Evolutionary conservation across 495 filamentous ascomycete genomes (phyloP).

Genomic region (Lophiostoma macrostomum): DNA sequence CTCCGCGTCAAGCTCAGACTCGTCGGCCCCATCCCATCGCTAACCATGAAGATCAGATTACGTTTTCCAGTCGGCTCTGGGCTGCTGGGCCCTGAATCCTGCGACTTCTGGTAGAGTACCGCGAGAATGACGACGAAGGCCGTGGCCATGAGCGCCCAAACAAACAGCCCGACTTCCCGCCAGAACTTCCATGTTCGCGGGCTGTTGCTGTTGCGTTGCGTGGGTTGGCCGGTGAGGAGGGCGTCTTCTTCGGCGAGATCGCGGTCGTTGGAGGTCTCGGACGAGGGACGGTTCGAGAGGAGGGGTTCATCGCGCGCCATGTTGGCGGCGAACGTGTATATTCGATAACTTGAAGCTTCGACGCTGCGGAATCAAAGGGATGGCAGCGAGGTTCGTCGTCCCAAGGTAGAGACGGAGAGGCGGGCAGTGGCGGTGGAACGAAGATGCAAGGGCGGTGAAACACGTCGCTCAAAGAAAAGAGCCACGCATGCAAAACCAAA

Average conservation of each 20-base stretch:
- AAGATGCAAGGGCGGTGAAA: no score
- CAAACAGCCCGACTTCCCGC: slow-evolving; percentile 70
- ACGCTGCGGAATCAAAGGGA: no score
- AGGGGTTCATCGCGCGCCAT: slow-evolving; percentile 45
- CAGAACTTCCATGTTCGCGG: slow-evolving; percentile 52
- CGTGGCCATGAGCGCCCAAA: slow-evolving; percentile 88
- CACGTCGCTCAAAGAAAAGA: no score
- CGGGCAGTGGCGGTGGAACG: no score
- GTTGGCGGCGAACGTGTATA: slow-evolving; percentile 3
- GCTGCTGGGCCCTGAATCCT: slow-evolving; percentile 43
- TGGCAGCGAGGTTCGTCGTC: no score
- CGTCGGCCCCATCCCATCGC: slow-evolving; percentile 95
- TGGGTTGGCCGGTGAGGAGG: slow-evolving; percentile 58
- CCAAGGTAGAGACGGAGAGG: no score
- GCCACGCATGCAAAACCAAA: no score
- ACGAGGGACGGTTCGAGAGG: slow-evolving; percentile 40
- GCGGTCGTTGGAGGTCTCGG: slow-evolving; percentile 40
- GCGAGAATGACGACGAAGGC: slow-evolving; percentile 70
- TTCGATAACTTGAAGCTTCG: no score
- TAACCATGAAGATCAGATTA: slow-evolving; percentile 98
- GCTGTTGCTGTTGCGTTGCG: slow-evolving; percentile 35
- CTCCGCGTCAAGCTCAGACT: slow-evolving; percentile 79
- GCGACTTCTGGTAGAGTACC: slow-evolving; percentile 66
- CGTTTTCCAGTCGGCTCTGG: slow-evolving; percentile 68
- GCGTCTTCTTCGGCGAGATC: slow-evolving; percentile 58